Evolutionary conservation across 1,284 basidiomycete species (phyloP), one percentile per base, ranked within the genome.

Genomic region (Sutorius eximius): DNA sequence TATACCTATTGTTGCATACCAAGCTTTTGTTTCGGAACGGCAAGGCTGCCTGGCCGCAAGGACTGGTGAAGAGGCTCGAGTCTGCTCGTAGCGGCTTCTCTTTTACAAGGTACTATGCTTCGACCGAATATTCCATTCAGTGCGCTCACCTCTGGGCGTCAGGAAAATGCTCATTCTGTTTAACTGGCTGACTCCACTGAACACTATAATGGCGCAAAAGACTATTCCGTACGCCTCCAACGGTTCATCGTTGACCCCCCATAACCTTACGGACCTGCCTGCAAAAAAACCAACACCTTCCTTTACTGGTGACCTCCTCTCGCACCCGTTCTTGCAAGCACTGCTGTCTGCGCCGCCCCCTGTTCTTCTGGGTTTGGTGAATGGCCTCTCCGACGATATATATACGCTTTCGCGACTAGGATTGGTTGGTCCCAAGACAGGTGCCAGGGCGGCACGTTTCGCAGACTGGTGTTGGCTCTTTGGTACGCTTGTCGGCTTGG

Each of bases 381-480:
- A 87, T 59, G 82, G 85, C 2, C 68, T 85, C 30, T 79, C 90
- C 11, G 89, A 92, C 63, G 89, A 92, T 71, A 70, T 88, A n/a
- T 78, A 80, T 45, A 89, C 89, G 10, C 81, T 85, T 60, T 83
- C 86, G n/a, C 76, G 75, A 54, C 71, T 92, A 33, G 89, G 90
- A 1, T 70, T 92, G 11, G 55, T 91, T 9, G 81, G 85, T 3
- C 80, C 81, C 59, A 77, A 75, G 49, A 72, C 79, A 1, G 90
- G 90, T 20, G 78, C 82, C 45, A 80, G 83, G 37, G 89, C 88
- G 5, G 88, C 76, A 32, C 79, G 82, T 22, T 82, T 91, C 63
- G 82, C 89, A 1, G 83, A 92, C 68, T 91, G 87, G 86, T 90
- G 89, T 66, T 92, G 89, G 90, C 79, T 92, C 62, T 73, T 86